Evolutionary conservation across 768 basidiomycete genomes (phyloP).

Genomic region (Boletus sp.): DNA sequence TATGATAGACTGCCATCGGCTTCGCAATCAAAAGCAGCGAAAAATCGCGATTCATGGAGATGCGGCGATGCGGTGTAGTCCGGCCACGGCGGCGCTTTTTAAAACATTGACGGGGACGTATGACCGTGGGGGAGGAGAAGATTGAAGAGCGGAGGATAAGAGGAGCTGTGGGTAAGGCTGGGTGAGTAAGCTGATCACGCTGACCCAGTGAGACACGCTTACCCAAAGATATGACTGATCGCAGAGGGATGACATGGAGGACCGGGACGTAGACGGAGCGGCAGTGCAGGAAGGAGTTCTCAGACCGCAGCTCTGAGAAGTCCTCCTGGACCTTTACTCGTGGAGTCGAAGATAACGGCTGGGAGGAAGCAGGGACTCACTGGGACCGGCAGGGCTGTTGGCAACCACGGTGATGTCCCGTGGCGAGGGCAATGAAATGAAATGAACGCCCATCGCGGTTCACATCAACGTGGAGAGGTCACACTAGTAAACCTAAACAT

Average conservation of each 20-base stretch:
- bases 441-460: slow-evolving; percentile 25
- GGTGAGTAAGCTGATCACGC: slow-evolving; percentile 6
- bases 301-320: slow-evolving; percentile 21
- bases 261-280: neutral
- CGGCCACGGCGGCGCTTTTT: slow-evolving; percentile 16
- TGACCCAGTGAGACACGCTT: slow-evolving; percentile 15
- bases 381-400: neutral
- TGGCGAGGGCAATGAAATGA: slow-evolving; percentile 20
- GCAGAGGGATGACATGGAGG: too few species aligned
- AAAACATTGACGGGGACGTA: neutral
- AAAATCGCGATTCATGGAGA: slow-evolving; percentile 23
- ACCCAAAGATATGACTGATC: slow-evolving; percentile 15
- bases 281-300: slow-evolving; percentile 27
- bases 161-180: too few species aligned
- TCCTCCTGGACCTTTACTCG: slow-evolving; percentile 22
- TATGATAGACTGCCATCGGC: slow-evolving; percentile 34
- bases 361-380: neutral
- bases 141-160: too few species aligned
- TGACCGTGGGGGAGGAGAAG: too few species aligned
- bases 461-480: slow-evolving; percentile 12
- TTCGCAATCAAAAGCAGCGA: slow-evolving; percentile 23
- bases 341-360: slow-evolving; percentile 26
- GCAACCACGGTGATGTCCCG: slow-evolving; percentile 25
- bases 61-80: slow-evolving; percentile 10
- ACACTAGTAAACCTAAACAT: slow-evolving; percentile 20